Percentiles rank a stretch among this genome's conserved stretches.
Evolutionary conservation across 192 early-diverging fungal genomes (phyloP).

Genomic region (Podila epigama): DNA sequence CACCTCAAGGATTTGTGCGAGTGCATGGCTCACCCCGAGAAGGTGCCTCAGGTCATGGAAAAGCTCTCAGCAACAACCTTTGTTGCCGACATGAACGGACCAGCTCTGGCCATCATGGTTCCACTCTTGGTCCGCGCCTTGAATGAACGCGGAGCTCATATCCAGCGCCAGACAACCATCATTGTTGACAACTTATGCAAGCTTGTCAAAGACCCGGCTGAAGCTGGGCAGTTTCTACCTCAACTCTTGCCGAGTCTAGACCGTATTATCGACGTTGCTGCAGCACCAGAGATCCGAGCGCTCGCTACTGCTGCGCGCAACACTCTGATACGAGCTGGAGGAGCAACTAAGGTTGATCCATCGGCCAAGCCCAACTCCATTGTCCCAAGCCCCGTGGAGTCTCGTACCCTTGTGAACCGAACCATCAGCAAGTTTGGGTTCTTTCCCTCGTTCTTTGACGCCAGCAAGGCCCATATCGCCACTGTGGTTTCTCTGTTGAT

Average conservation of each 20-base stretch:
- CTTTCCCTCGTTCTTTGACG: slow-evolving; percentile 56
- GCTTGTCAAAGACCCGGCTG: slow-evolving; percentile 82
- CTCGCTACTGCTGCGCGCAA: slow-evolving; percentile 68
- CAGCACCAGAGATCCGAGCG: slow-evolving; percentile 77
- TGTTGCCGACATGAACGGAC: slow-evolving; percentile 78
- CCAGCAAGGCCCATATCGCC: slow-evolving; percentile 64
- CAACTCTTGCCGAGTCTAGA: slow-evolving; percentile 77
- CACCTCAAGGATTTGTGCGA: slow-evolving; percentile 75
- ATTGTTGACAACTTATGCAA: slow-evolving; percentile 90
- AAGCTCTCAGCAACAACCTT: slow-evolving; percentile 81
- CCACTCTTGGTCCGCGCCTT: slow-evolving; percentile 75
- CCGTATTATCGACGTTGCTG: slow-evolving; percentile 72
- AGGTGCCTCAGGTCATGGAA: slow-evolving; percentile 76
- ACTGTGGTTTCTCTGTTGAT: slow-evolving; percentile 61
- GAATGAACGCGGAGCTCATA: slow-evolving; percentile 67
- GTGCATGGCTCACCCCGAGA: slow-evolving; percentile 80
- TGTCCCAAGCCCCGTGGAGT: slow-evolving; percentile 46
- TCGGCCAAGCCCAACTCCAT: slow-evolving; percentile 14
- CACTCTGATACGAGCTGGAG: slow-evolving; percentile 73
- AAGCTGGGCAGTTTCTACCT: slow-evolving; percentile 80
- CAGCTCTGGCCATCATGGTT: slow-evolving; percentile 81
- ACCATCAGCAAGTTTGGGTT: slow-evolving; percentile 58
- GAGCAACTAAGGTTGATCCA: slow-evolving; percentile 47
- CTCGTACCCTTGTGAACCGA: slow-evolving; percentile 50
- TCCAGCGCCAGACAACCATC: slow-evolving; percentile 76